Evolutionary conservation across 257 asterid species (phyloP).

Genomic region (Schizonepeta tenuifolia): DNA sequence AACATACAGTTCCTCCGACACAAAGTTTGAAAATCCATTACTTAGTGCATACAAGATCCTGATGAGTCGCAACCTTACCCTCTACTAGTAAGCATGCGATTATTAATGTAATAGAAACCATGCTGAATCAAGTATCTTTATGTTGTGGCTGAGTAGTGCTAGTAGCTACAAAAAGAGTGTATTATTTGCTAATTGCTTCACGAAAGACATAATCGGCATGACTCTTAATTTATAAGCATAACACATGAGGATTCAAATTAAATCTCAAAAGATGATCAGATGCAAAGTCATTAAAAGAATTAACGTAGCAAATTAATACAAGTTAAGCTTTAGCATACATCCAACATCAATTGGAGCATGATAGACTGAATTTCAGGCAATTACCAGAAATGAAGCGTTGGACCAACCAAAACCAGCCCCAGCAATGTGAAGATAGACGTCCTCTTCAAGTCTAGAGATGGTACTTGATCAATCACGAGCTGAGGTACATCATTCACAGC

Average conservation of each 20-base stretch:
- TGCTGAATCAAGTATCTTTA: not conserved
- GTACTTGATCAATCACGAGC: conserved; percentile 64
- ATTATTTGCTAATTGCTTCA: too few species aligned
- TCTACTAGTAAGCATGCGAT: not conserved
- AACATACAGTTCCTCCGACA: too few species aligned
- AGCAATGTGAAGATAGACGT: conserved; percentile 63
- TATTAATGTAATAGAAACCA: not conserved
- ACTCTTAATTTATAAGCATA: conserved; percentile 8
- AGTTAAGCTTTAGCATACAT: not conserved
- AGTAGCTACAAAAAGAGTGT: not conserved
- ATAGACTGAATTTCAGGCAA: conserved; percentile 18
- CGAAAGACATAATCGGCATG: too few species aligned
- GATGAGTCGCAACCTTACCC: not conserved
- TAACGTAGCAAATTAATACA: not conserved
- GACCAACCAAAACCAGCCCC: conserved; percentile 89
- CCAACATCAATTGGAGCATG: conserved; percentile 9
- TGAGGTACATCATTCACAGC: conserved; percentile 34
- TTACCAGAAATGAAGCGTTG: conserved; percentile 88
- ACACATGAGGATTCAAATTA: not conserved
- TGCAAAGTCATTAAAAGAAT: not conserved
- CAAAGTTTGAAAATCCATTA: too few species aligned
- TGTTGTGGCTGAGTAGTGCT: not conserved
- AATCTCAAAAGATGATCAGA: not conserved
- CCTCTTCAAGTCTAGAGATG: conserved; percentile 77
- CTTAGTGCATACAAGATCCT: not conserved